A percentile compares a stretch with the other conserved stretches of the same genome.
Evolutionary conservation across 2,329 filamentous ascomycete genomes (phyloP).

Genomic region (Curvularia hawaiiensis): DNA sequence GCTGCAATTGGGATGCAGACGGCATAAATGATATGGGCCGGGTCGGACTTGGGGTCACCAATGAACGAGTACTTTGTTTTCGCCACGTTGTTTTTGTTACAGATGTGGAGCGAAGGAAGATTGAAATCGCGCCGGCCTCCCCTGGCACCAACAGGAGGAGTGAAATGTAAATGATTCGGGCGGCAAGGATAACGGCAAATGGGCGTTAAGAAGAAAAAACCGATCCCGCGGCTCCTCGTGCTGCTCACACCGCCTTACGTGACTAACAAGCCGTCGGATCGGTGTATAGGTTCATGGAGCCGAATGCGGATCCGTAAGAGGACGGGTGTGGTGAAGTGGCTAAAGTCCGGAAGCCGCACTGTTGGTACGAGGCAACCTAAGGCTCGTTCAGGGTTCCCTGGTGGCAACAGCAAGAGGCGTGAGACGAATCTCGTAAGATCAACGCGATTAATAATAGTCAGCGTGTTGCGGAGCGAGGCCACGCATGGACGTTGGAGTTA

Average conservation of each 20-base stretch:
- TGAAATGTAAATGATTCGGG: conserved; percentile 3
- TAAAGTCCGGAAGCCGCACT: conserved; percentile 9
- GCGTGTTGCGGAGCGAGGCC: conserved; percentile 14
- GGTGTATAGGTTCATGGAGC: conserved; percentile 8
- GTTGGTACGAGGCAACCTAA: conserved; percentile 3
- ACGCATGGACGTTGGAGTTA: conserved; percentile 20
- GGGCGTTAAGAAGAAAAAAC: conserved; percentile 12
- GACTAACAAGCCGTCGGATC: conserved; percentile 12
- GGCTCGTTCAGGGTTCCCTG: conserved; percentile 3
- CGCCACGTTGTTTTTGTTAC: conserved; percentile 8
- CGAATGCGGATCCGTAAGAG: conserved; percentile 15
- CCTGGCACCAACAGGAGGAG: conserved; percentile 15
- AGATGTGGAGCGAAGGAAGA: conserved; percentile 8
- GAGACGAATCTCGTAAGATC: conserved; percentile 15
- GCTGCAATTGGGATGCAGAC: not conserved
- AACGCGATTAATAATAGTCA: conserved; percentile 26
- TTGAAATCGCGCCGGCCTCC: conserved; percentile 7
- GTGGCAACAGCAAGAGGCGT: conserved; percentile 8
- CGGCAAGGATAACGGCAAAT: not conserved
- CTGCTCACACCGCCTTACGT: conserved; percentile 12
- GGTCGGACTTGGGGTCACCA: not conserved
- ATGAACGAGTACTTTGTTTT: not conserved
- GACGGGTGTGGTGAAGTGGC: conserved; percentile 8
- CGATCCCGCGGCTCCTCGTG: conserved; percentile 9
- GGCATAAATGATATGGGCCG: not conserved